These are phyloP conservation scores for Thalassiosira profunda DNA, from an alignment of 108 stramenopile genomes.

Conservation along the genomic window DNA sequence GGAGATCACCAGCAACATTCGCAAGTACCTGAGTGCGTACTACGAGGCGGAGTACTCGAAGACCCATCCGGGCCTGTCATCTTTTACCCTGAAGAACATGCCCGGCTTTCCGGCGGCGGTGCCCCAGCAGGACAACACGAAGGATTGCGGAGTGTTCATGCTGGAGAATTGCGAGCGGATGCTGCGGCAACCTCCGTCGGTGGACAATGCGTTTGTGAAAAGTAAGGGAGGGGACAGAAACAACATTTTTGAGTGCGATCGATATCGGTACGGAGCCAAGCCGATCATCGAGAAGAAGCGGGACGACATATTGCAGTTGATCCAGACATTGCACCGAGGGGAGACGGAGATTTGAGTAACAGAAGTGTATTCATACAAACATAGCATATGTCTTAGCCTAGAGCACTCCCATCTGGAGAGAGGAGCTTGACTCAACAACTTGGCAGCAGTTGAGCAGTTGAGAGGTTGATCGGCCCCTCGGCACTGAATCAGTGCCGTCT, in stretches of 20 bases:
- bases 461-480: no score
- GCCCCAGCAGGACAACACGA: slow-evolving; percentile 60
- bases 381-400: no score
- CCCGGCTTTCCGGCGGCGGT: slow-evolving; percentile 51
- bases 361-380: no score
- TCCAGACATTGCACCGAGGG: slow-evolving; percentile 12
- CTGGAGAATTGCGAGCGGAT: slow-evolving; percentile 43
- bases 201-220: slow-evolving; percentile 30
- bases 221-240: slow-evolving; percentile 15
- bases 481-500: no score
- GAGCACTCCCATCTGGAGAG: no score
- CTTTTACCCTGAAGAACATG: slow-evolving; percentile 21
- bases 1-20: slow-evolving; percentile 19
- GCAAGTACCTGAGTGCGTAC: slow-evolving; percentile 42
- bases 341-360: no score
- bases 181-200: slow-evolving; percentile 11
- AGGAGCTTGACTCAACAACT: no score
- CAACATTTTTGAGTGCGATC: slow-evolving; percentile 26
- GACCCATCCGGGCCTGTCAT: slow-evolving; percentile 8
- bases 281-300: slow-evolving; percentile 30
- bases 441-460: no score
- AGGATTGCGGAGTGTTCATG: slow-evolving; percentile 74
- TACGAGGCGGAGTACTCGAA: slow-evolving; percentile 20
- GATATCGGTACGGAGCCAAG: slow-evolving; percentile 31
- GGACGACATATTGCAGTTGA: slow-evolving; percentile 34